Base-by-base conservation (phyloP, 148 eudicot genomes). In the Chenopodium quinoa region DNA sequence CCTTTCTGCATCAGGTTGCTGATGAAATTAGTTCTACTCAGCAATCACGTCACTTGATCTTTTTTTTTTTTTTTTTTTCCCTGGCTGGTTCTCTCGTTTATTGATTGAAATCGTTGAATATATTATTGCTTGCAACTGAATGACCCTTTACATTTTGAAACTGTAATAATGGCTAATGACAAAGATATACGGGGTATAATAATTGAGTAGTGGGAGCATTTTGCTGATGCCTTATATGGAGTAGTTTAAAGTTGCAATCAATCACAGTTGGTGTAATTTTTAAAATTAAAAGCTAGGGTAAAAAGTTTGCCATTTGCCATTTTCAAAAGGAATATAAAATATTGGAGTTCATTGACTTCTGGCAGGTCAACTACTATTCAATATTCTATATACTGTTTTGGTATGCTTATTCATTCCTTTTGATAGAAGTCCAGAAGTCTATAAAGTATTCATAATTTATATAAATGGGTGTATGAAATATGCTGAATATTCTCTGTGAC, bases 391-490 rank as follows among this genome's bases (percentile, higher is more conserved):
- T 70, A 58, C 68, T 22, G 22, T 31, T 19, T 71, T n/a, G 23
- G 9, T 0, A 10, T 79, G 13, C 68, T 22, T 22, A 47, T 54
- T 71, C 29, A 78, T 11, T 47, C 27, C 34, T 19, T 67, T 29
- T 68, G 46, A 23, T 67, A n/a, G 19, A 68, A 48, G 75, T 32
- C 10, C 75, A 22, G 67, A 5, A 79, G 74, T 27, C 72, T 34
- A 34, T 84, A 32, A 91, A 82, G 78, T 90, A 89, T 19, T 89
- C 92, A 76, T 91, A 85, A 73, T 88, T 12, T 88, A 88, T 88
- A 82, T 27, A 87, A 87, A 68, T 83, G 73, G 20, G 88, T 86
- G 67, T 90, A 91, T 3, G 92, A 89, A 9, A 79, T 79, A 77
- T 91, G 89, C 83, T 86, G 89, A 9, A 79, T 79, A 77, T 91